Evolutionary conservation across 1,139 yeast genomes (phyloP).

Genomic region (Diutina ranongensis): DNA sequence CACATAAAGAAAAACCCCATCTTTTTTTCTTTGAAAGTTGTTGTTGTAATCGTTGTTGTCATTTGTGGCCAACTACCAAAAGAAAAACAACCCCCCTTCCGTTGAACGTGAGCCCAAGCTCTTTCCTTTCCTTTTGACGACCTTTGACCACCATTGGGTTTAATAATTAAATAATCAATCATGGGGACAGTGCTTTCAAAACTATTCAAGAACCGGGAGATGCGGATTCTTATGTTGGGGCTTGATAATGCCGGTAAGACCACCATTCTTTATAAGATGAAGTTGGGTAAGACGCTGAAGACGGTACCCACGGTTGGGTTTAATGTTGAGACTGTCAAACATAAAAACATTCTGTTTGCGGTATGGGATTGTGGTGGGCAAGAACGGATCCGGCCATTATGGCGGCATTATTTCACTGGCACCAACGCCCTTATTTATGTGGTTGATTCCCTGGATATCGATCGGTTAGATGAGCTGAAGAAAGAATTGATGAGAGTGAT

Average conservation of each 20-base stretch:
- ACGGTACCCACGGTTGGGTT: conserved; percentile 94
- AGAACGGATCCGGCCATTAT: conserved; percentile 76
- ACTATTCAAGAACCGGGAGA: conserved; percentile 32
- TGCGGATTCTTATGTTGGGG: conserved; percentile 81
- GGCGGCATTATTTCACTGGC: conserved; percentile 94
- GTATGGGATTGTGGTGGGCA: conserved; percentile 99
- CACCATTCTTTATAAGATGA: conserved; percentile 60
- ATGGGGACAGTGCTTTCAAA: conserved; percentile 15
- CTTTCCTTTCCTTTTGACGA: too few relatives aligned
- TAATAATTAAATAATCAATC: background rate
- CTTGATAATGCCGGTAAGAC: conserved; percentile 91
- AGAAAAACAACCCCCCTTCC: too few relatives aligned
- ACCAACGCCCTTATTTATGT: conserved; percentile 91
- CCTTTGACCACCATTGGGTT: too few relatives aligned
- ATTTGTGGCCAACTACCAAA: background rate
- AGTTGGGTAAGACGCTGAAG: conserved; percentile 62
- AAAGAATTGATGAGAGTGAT: conserved; percentile 69
- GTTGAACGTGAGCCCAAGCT: background rate
- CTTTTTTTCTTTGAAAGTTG: too few relatives aligned
- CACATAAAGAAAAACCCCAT: background rate
- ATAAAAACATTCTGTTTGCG: conserved; percentile 78
- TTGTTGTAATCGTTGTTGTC: too few relatives aligned
- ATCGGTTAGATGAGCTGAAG: conserved; percentile 68
- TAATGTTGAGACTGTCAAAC: conserved; percentile 86
- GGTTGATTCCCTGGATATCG: conserved; percentile 68